Evolutionary conservation across 192 early-diverging fungal genomes (phyloP), one percentile per base, ranked within the genome.

Genomic region (Entomortierella beljakovae): DNA sequence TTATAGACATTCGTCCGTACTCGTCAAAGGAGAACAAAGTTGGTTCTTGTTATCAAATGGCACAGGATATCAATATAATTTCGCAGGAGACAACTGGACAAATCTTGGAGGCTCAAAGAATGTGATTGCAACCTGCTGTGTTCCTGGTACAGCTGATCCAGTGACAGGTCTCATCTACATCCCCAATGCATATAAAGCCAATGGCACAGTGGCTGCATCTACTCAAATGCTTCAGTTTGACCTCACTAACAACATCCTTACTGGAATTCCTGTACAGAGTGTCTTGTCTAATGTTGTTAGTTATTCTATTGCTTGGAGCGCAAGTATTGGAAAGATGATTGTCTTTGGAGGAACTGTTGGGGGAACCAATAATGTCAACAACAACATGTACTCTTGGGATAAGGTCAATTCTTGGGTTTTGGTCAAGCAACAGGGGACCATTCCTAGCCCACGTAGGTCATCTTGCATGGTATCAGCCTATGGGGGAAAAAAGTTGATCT

Each of bases 381-480:
- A 22, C 50, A 34, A 49, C 23, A 26, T 25, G 20, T 54, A 3
- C 34, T 29, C 13, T 23, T 34, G 5, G 48, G 25, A 51, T 28
- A 40, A 34, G 15, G 31, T 1, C 22, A 58, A 28, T 13, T 20
- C 31, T 34, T 60, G 48, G 57, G 60, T 10, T 18, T 3, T 11
- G 1, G 46, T n/a, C 2, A 35, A n/a, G 13, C 31, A 1, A 26
- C 37, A 1, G 31, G 67, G 67, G 15, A 33, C 33, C 23, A 22
- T 38, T 6, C 67, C 67, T 13, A 7, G 46, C 0, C 46, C 67
- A n/a, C 32, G 67, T 4, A 9, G 25, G 8, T 23, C 22, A 11
- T 26, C 38, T 23, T 70, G 68, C 32, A n/a, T 70, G 29, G 60
- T 62, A 11, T 51, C 58, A 5, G 68, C 68, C 6, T 70, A 70